Conservation (phyloP, 305 asterid genomes). For the Fraxinus paxiana region DNA sequence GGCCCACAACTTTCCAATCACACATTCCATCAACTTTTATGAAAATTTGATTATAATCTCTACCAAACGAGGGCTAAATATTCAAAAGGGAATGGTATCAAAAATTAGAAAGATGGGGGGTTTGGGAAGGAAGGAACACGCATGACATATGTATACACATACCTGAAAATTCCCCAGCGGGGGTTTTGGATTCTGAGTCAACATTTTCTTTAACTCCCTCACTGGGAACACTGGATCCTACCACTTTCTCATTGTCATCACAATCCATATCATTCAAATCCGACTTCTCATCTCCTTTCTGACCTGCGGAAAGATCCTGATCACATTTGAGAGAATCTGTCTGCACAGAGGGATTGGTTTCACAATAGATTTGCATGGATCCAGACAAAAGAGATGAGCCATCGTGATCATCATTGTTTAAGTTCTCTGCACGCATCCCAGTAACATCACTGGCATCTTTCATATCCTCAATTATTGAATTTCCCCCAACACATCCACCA, state of each 20-base stretch:
- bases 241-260: slow-evolving; percentile 35
- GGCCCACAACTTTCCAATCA: neutral
- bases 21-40: neutral
- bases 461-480: neutral
- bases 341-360: slow-evolving; percentile 31
- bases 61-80: neutral
- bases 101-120: neutral
- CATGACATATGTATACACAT: slow-evolving; percentile 12
- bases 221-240: slow-evolving; percentile 27
- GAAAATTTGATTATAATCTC: neutral
- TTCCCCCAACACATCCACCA: slow-evolving; percentile 28
- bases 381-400: slow-evolving; percentile 32
- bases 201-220: slow-evolving; percentile 34
- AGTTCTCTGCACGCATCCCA: slow-evolving; percentile 27
- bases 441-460: slow-evolving; percentile 31
- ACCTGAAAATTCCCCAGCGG: slow-evolving; percentile 41
- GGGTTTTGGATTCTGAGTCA: slow-evolving; percentile 35
- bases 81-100: neutral
- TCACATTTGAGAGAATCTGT: slow-evolving; percentile 29
- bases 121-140: neutral
- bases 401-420: slow-evolving; percentile 30
- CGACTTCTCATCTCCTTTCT: slow-evolving; percentile 29
- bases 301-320: slow-evolving; percentile 30
- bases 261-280: slow-evolving; percentile 28
- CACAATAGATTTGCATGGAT: slow-evolving; percentile 33